These are phyloP conservation scores for Staphylotrichum tortipilum DNA, from an alignment of 495 filamentous ascomycete genomes.

Conservation along the genomic window DNA sequence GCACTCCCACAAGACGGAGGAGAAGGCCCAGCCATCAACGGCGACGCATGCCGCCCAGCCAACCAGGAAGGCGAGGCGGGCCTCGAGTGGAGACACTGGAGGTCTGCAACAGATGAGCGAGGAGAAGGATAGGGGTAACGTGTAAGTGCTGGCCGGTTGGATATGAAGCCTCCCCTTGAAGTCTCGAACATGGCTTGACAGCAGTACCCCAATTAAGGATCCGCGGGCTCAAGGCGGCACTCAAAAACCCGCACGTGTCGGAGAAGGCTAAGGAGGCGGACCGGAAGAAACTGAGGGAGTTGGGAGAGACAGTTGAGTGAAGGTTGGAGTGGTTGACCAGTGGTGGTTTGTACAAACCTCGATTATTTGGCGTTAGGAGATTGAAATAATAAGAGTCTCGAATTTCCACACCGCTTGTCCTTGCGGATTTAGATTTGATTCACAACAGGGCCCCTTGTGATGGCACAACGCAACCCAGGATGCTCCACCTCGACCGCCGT, in stretches of 20 bases:
- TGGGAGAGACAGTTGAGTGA: constrained; percentile 18
- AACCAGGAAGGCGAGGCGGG: constrained; percentile 7
- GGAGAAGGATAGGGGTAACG: constrained; percentile 15
- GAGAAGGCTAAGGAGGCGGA: constrained; percentile 25
- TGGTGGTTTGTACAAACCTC: too few species aligned
- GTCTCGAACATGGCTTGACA: background rate
- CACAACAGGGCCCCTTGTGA: too few species aligned
- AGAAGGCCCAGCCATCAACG: background rate
- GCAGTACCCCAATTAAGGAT: background rate
- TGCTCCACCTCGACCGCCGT: too few species aligned
- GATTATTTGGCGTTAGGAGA: too few species aligned
- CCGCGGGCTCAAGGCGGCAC: constrained; percentile 15
- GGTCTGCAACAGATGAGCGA: constrained; percentile 2
- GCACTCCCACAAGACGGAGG: background rate
- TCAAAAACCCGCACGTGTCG: constrained; percentile 18
- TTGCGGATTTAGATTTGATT: too few species aligned
- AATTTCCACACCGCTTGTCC: too few species aligned
- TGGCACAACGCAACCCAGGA: too few species aligned
- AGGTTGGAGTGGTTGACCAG: too few species aligned
- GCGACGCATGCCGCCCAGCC: background rate
- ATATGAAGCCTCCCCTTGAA: too few species aligned
- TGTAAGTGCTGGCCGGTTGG: constrained; percentile 9
- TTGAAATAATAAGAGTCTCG: too few species aligned
- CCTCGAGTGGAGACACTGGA: constrained; percentile 9
- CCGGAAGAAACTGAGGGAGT: constrained; percentile 20